Conservation (phyloP, 805 yeast species). For the Myxozyma sirexii region DNA sequence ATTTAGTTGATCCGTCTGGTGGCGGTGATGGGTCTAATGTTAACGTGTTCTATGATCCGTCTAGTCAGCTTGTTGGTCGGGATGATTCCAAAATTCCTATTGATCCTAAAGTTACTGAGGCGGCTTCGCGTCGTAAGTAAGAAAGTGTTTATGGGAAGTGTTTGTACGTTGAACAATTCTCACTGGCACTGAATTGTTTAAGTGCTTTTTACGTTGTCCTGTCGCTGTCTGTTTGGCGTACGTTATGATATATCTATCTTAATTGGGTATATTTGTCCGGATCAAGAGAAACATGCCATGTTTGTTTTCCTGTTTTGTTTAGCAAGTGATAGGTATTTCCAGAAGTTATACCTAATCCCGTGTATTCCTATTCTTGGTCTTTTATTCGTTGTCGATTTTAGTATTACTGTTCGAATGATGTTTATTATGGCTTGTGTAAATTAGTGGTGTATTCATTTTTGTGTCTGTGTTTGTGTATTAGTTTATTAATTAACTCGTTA, state of each 20-base stretch:
- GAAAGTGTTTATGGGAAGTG: no score
- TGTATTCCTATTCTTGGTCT: neutral
- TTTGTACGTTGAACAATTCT: no score
- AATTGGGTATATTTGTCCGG: no score
- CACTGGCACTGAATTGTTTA: no score
- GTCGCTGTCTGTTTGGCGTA: no score
- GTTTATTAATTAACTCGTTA: no score
- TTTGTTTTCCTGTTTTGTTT: neutral
- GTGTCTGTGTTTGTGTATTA: neutral
- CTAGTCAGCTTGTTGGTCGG: conserved; percentile 15
- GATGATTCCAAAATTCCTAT: conserved; percentile 29
- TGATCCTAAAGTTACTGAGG: conserved; percentile 33
- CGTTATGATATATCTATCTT: no score
- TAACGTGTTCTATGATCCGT: conserved; percentile 24
- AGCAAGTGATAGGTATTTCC: neutral
- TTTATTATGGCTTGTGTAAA: neutral
- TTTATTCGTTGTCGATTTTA: neutral
- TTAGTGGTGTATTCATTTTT: neutral
- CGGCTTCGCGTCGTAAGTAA: conserved; percentile 29
- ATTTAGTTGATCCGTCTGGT: conserved; percentile 25
- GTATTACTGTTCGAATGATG: neutral
- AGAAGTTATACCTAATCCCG: neutral
- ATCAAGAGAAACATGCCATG: no score
- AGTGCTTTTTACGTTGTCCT: neutral
- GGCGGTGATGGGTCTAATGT: neutral